Base-by-base conservation (phyloP, 1,284 basidiomycete species). In the Ceratobasidium sp. region DNA sequence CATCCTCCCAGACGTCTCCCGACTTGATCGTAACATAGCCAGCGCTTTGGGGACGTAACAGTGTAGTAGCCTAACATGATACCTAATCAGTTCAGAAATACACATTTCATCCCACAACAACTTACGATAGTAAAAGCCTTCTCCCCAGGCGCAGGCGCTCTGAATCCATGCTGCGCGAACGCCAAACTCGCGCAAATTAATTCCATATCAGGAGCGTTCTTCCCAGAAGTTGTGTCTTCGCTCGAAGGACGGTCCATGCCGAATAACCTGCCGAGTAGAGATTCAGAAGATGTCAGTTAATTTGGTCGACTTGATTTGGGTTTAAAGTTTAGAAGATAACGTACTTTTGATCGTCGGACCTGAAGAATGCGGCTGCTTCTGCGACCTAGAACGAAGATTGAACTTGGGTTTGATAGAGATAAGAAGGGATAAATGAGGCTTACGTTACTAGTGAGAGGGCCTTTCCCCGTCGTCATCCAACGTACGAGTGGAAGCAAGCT, bases 191-290 rank as follows among this genome's bases (percentile, higher is more conserved):
- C 84, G 58, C 83, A 78, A 55, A 84, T 78, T 28, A 86, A 79
- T 81, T 88, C 87, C n/a, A 87, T 77, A 73, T 88, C 86, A 0
- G 86, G 86, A 0, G 85, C 83, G 3, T 78, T 80, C 1, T 83
- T 81, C 0, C 84, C 85, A 0, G 85, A 77, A 12, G 81, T 75
- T 23, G 79, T 80, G n/a, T 80, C 77, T 3, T 28, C 53, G 15
- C 69, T 58, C 2, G 28, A 10, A n/a, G 67, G 60, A 46, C 18
- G 58, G 20, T 78, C 60, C 23, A 66, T 44, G 28, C 44, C 39
- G 58, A 71, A 68, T 40, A 77, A 5, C 56, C 69, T 63, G 33
- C 49, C 58, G 56, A 82, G 15, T 79, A 61, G 12, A 82, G 76
- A 1, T 51, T 51, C 56, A 66, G 23, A 40, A 44, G 9, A 23